phyloP scores from a whole-genome alignment of 2,329 filamentous ascomycete genomes.

The Cladosporium cucumerinum region DNA sequence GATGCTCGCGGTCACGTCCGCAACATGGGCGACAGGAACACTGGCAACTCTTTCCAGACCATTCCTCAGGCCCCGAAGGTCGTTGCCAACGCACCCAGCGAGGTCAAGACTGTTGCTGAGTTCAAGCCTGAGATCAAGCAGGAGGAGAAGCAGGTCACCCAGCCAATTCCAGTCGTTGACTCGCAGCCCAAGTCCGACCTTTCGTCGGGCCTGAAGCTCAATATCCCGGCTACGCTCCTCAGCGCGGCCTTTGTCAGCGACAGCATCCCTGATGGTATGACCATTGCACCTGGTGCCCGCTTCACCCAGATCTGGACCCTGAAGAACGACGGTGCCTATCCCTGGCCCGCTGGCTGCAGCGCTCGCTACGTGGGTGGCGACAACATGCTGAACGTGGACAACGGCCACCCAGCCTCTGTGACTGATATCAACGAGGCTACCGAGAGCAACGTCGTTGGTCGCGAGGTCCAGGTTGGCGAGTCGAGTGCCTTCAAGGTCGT shows the following conservation, averaged over 20 bases:
- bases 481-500: conserved; percentile 77
- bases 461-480: conserved; percentile 68
- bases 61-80: conserved; percentile 42
- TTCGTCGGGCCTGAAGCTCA: conserved; percentile 9
- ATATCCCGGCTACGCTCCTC: conserved; percentile 37
- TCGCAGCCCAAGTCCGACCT: not conserved
- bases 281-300: conserved; percentile 64
- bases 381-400: conserved; percentile 91
- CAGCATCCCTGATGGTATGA: conserved; percentile 72
- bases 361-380: conserved; percentile 92
- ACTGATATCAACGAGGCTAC: conserved; percentile 72
- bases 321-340: conserved; percentile 71
- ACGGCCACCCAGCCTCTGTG: conserved; percentile 72
- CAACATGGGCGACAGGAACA: conserved; percentile 66
- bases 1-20: conserved; percentile 65
- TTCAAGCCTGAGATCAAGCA: conserved; percentile 55
- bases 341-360: conserved; percentile 86
- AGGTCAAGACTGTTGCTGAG: conserved; percentile 71
- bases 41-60: conserved; percentile 17
- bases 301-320: conserved; percentile 93
- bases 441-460: conserved; percentile 74
- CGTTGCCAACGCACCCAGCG: conserved; percentile 38
- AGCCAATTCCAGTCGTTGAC: conserved; percentile 20
- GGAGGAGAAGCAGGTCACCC: conserved; percentile 20
- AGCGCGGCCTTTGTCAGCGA: conserved; percentile 74